A percentile compares a stretch with the other conserved stretches of the same genome.
These are phyloP conservation scores for Ophiocordyceps australis DNA, from an alignment of 2,329 filamentous ascomycete species.

Conservation along the genomic window DNA sequence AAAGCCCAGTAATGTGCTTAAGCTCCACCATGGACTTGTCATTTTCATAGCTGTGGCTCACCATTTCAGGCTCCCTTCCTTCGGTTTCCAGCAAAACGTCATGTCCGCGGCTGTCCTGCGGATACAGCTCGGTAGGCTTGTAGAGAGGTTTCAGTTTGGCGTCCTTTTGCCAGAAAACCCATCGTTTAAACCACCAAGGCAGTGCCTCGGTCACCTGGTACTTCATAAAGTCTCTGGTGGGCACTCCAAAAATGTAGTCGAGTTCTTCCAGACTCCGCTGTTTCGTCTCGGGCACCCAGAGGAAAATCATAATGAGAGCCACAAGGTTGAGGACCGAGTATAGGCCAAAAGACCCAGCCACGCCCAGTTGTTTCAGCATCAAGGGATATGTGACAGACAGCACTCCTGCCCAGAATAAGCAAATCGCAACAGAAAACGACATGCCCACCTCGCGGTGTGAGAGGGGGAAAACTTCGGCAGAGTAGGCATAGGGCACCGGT, in stretches of 20 bases:
- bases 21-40: slow-evolving; percentile 20
- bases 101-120: no score
- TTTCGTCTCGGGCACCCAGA: slow-evolving; percentile 41
- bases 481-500: slow-evolving; percentile 50
- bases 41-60: slow-evolving; percentile 13
- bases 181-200: slow-evolving; percentile 43
- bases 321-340: slow-evolving; percentile 37
- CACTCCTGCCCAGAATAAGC: slow-evolving; percentile 40
- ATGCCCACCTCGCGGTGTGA: slow-evolving; percentile 56
- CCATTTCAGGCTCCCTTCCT: slow-evolving; percentile 8
- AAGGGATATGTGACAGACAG: slow-evolving; percentile 45
- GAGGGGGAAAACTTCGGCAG: slow-evolving; percentile 51
- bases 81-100: slow-evolving; percentile 13
- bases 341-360: slow-evolving; percentile 31
- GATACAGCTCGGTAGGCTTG: slow-evolving; percentile 19
- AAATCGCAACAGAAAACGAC: slow-evolving; percentile 50
- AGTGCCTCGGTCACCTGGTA: slow-evolving; percentile 38
- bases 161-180: slow-evolving; percentile 29
- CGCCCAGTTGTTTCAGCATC: slow-evolving; percentile 25
- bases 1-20: slow-evolving; percentile 16
- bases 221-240: slow-evolving; percentile 33
- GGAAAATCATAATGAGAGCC: slow-evolving; percentile 36
- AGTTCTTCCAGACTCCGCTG: slow-evolving; percentile 33
- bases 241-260: slow-evolving; percentile 43
- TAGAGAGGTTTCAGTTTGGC: slow-evolving; percentile 23